Base-by-base conservation (phyloP, 1,139 yeast genomes). In the Sugiyamaella grinbergsii region DNA sequence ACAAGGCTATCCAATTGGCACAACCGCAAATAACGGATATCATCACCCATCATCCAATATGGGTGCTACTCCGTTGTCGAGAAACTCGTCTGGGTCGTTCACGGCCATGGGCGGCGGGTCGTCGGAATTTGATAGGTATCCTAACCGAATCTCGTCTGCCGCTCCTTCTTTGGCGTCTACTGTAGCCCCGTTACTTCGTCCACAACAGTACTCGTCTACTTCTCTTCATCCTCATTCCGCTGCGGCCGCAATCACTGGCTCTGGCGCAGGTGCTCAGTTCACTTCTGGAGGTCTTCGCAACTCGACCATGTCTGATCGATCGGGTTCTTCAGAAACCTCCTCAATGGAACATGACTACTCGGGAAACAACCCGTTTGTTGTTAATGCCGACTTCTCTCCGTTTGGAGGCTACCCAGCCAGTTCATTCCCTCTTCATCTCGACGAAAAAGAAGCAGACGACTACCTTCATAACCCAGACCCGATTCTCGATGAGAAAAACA, bases 341-440 rank as follows among this genome's bases (percentile, higher is more conserved):
- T 63, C 66, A 3, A 52, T 50, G 23, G 59, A 56, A 26, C 50
- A 53, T 23, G 61, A 56, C 32, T 42, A 49, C 23, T 47, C 47
- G 15, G 49, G 50, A 42, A 50, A 53, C 44, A 64, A 64, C 50
- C 68, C 68, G 13, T 66, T 64, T 56, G 64, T 65, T 28, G 66
- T 66, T 29, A 69, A 69, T 55, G 71, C 73, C 2, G 76, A 72
- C 56, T 72, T 71, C 45, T 82, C 90, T 47, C 97, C 97, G 1
- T 90, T 90, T 72, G 97, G 97, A 50, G 97, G 96, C 8, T 90
- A 87, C 67, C 96, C 97, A 1, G 93, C 95, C 3, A 76, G 87
- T 4, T 80, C 89, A 1, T 90, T 90, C 71, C 96, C 96, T 0
- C 72, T 90, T 50, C 83, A 80, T 60, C 81, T 90, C 57, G 95